phyloP scores from a whole-genome alignment of 192 early-diverging fungal genomes.

The Coemansia sp. region DNA sequence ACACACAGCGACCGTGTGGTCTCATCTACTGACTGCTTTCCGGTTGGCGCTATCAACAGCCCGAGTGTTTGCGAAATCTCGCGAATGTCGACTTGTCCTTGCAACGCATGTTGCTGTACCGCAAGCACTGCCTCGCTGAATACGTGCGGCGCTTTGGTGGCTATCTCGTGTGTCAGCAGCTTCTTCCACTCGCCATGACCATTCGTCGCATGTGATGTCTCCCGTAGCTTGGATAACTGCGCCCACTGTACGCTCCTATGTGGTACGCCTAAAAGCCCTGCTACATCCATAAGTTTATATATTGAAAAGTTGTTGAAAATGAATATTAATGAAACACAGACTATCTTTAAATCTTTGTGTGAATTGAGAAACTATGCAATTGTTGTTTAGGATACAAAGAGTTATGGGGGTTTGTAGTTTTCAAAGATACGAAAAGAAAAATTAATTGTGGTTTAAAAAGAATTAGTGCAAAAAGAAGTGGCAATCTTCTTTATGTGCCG shows the following conservation, averaged over 20 bases:
- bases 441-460: background rate
- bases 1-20: slow-evolving; percentile 9
- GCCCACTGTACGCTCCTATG: slow-evolving; percentile 46
- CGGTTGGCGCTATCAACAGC: slow-evolving; percentile 19
- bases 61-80: slow-evolving; percentile 14
- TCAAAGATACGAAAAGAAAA: background rate
- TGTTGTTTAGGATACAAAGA: background rate
- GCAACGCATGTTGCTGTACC: slow-evolving; percentile 8
- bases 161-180: slow-evolving; percentile 26
- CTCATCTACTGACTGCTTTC: background rate
- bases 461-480: background rate
- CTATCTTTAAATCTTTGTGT: no score
- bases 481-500: background rate
- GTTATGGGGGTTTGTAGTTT: background rate
- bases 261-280: slow-evolving; percentile 22
- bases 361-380: no score
- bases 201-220: slow-evolving; percentile 4
- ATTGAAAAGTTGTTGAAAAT: background rate
- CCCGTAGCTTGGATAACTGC: slow-evolving; percentile 17
- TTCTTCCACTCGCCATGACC: slow-evolving; percentile 22
- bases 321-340: background rate
- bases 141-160: slow-evolving; percentile 25
- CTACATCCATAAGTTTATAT: slow-evolving; percentile 17
- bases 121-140: slow-evolving; percentile 18
- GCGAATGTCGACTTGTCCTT: slow-evolving; percentile 16